phyloP scores from a whole-genome alignment of 345 rosid species.

The Boechera retrofracta region DNA sequence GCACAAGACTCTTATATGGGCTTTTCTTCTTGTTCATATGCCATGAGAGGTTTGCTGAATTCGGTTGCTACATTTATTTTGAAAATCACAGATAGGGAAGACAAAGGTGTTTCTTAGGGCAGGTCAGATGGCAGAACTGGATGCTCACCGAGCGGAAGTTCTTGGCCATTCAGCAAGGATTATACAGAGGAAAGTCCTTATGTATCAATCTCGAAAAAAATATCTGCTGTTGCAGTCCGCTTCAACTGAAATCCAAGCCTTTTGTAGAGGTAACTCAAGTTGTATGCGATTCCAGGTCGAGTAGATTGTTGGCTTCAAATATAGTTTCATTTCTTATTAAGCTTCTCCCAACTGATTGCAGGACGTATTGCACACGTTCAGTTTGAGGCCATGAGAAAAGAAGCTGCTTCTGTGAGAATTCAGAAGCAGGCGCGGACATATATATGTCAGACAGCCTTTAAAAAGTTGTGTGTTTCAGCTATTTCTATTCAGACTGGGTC shows the following conservation, averaged over 20 bases:
- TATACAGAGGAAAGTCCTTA: conserved; percentile 76
- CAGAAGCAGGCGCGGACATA: conserved; percentile 71
- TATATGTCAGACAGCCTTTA: conserved; percentile 66
- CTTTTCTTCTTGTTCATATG: conserved; percentile 23
- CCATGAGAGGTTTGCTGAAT: conserved; percentile 15
- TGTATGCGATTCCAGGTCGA: neutral
- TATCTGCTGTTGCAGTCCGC: conserved; percentile 60
- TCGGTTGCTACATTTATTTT: conserved; percentile 14
- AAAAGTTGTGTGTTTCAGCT: conserved; percentile 58
- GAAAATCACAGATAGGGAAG: conserved; percentile 73
- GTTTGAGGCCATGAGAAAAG: conserved; percentile 69
- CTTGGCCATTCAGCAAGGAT: conserved; percentile 80
- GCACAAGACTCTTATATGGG: conserved; percentile 29
- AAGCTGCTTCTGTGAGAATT: conserved; percentile 73
- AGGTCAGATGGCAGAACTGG: conserved; percentile 99
- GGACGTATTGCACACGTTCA: conserved; percentile 65
- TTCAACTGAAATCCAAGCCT: conserved; percentile 71
- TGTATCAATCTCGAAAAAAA: conserved; percentile 60
- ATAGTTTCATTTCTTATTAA: conserved; percentile 7
- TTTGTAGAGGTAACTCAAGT: conserved; percentile 71
- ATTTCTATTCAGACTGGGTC: conserved; percentile 71
- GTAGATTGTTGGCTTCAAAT: conserved; percentile 22
- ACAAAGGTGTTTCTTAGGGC: conserved; percentile 96
- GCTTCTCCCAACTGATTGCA: conserved; percentile 45
- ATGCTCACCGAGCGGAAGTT: conserved; percentile 73